A percentile compares a stretch with the other conserved stretches of the same genome.
Evolutionary conservation across 75 land plant species (phyloP).

Genomic region (Ceratopteris richardii): DNA sequence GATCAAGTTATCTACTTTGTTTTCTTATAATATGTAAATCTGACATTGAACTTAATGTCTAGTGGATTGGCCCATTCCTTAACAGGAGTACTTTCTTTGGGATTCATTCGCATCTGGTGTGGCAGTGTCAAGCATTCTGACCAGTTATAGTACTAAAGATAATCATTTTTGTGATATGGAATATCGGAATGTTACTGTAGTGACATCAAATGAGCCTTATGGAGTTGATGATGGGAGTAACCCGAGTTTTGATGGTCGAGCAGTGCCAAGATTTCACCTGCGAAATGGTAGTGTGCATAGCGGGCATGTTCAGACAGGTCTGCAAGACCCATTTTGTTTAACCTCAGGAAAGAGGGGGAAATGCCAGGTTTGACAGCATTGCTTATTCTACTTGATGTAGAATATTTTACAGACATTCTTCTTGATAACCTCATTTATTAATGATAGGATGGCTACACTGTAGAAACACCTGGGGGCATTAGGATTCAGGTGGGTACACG

Average conservation of each 20-base stretch:
- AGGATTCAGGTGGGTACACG: constrained; percentile 48
- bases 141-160: constrained; percentile 29
- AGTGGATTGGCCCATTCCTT: no score
- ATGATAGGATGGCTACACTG: constrained; percentile 71
- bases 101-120: constrained; percentile 71
- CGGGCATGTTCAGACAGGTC: constrained; percentile 75
- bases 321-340: constrained; percentile 66
- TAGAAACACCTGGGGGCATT: constrained; percentile 39
- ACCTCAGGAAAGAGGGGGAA: constrained; percentile 47
- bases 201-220: constrained; percentile 78
- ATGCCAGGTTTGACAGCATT: constrained; percentile 36
- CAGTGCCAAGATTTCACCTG: constrained; percentile 43
- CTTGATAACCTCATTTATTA: background rate
- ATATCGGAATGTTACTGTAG: constrained; percentile 55
- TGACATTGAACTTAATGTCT: no score
- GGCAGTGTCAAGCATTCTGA: constrained; percentile 55
- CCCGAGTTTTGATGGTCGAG: constrained; percentile 54
- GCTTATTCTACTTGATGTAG: no score
- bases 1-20: background rate
- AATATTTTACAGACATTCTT: no score
- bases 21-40: no score
- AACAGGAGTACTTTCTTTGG: constrained; percentile 82
- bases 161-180: constrained; percentile 70
- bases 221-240: constrained; percentile 66
- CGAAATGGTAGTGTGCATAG: constrained; percentile 54